Evolutionary conservation across 2,329 filamentous ascomycete species (phyloP), one percentile per base, ranked within the genome.

Genomic region (Colletotrichum musicola): DNA sequence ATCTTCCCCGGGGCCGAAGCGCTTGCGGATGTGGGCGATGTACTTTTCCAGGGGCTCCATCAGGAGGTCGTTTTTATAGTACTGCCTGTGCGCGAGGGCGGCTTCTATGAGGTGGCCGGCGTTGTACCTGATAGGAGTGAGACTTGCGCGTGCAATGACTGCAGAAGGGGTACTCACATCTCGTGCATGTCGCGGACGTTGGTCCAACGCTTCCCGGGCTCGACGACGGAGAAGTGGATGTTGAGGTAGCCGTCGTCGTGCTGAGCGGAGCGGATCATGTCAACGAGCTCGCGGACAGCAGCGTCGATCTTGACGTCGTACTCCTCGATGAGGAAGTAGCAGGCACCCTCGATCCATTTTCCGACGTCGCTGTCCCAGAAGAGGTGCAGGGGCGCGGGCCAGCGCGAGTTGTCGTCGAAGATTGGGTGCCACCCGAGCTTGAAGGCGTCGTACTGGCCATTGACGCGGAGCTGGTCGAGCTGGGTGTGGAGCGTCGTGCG

Each of bases 311-410:
- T 80, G 0, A 76, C 74, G 64, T 86, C 81, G 18, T 82, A 76
- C 14, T 81, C 70, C 51, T 80, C 76, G 30, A 72, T 73, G 9
- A 88, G 77, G 71, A 88, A 84, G 71, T 90, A 90, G 69, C 86
- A 89, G 3, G 87, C 88, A 0, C 84, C 87, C 76, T 90, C 88
- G 58, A 90, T 87, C 86, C 87, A 89, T 76, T 90, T 90, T 12
- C 82, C 87, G 20, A 88, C 59, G 60, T 72, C 78, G 71, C 80
- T 82, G 72, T 90, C 88, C 87, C 88, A 90, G 73, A 90, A 90
- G 1, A 88, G 77, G 71, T 88, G 86, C 22, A 86, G 85, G 0
- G 87, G 86, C 1, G 89, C 81, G 0, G 88, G 88, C 85, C 85
- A 89, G 44, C 58, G 59, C 27, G 82, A 81, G 58, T 81, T 75